Evolutionary conservation across 192 early-diverging fungal species (phyloP).

Genomic region (Paraglomus occultum): DNA sequence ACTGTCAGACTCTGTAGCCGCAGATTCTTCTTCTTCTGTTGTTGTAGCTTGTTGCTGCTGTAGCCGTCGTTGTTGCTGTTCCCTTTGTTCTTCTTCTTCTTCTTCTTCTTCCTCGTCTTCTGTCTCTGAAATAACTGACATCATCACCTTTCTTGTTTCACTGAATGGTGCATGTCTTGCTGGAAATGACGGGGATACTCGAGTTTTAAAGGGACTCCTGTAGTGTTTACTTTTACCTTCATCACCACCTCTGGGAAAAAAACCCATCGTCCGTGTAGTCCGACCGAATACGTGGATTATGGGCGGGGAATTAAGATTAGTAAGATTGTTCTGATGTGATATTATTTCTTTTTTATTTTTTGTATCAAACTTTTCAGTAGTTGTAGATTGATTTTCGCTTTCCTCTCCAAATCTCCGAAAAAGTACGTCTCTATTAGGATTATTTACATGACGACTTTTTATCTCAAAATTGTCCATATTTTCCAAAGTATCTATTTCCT

Average conservation of each 20-base stretch:
- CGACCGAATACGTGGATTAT: no score
- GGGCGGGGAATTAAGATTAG: no score
- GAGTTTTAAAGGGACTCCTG: no score
- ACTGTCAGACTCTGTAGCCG: background rate
- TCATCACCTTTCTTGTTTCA: no score
- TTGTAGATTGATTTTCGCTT: conserved; percentile 1
- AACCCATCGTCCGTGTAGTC: no score
- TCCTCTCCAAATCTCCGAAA: conserved; percentile 7
- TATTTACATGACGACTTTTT: conserved; percentile 29
- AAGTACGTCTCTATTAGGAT: conserved; percentile 27
- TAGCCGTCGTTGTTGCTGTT: background rate
- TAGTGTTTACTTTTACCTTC: no score
- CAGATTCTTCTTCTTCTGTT: conserved; percentile 13
- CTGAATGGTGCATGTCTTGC: no score
- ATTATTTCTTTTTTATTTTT: no score
- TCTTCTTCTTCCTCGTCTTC: conserved; percentile 18
- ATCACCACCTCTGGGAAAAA: no score
- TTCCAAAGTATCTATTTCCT: conserved; percentile 4
- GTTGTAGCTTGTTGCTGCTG: background rate
- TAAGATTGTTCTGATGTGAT: no score
- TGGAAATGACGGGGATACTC: no score
- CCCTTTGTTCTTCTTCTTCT: conserved; percentile 13
- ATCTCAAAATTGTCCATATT: conserved; percentile 13
- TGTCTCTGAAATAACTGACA: background rate
- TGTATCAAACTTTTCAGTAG: background rate